Conservation (phyloP, 108 stramenopile species). For the Schizochytrium sp. region DNA sequence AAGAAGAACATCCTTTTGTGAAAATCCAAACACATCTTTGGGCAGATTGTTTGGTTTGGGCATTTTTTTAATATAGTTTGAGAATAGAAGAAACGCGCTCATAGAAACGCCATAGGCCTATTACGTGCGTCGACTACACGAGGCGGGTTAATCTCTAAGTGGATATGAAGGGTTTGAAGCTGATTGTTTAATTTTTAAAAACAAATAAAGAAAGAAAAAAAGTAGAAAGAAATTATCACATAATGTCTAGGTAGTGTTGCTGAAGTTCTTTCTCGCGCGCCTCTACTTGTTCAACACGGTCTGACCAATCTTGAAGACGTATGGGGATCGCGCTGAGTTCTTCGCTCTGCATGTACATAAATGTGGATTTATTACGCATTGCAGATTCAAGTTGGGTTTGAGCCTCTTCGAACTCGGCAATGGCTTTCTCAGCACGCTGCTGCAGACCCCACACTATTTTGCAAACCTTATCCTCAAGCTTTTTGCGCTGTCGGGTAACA, state of each 20-base stretch:
- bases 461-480: not conserved
- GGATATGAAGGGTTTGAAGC: no score
- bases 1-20: no score
- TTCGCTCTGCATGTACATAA: not conserved
- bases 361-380: not conserved
- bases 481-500: not conserved
- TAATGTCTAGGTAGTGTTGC: not conserved
- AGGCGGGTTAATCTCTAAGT: no score
- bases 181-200: no score
- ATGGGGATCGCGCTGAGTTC: slow-evolving; percentile 7
- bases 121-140: no score
- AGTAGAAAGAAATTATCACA: not conserved
- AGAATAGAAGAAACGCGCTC: no score
- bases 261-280: not conserved
- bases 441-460: slow-evolving; percentile 9
- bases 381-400: not conserved
- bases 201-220: no score
- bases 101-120: no score
- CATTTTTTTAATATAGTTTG: no score
- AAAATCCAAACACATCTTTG: no score
- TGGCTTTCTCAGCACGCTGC: not conserved
- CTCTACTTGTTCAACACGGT: not conserved
- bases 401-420: not conserved
- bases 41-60: no score
- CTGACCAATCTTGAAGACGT: not conserved